Base-by-base conservation (phyloP, 306 rosid species). In the Medicago lupulina region DNA sequence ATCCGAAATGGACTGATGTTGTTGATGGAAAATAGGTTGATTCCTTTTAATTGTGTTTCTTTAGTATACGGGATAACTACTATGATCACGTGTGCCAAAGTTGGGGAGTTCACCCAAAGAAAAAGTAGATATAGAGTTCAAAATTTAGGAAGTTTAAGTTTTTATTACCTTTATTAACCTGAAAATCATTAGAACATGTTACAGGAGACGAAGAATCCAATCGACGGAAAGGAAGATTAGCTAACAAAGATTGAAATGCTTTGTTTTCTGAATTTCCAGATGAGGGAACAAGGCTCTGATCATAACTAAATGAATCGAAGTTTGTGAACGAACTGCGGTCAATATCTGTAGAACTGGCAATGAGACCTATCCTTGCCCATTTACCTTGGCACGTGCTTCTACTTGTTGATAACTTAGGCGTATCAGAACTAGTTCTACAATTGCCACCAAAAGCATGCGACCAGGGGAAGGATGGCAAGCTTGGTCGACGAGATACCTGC, bases 391-490 rank as follows among this genome's bases (percentile, higher is more conserved):
- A 96, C 4, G 81, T 78, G 67, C 88, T 82, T 86, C 82, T 90
- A 83, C 82, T 89, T 57, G 93, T 71, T 55, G 98, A 85, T 62
- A 83, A 78, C 82, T 89, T 96, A 73, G 81, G 85, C 17, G 87
- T 70, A 74, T 96, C 99, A 13, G 91, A 88, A 87, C 79, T 92
- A 70, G 84, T 77, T 88, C 96, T 89, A 85, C 85, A 88, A 75
- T 90, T 88, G 55, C 96, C 91, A 71, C 81, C 90, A 63, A 87
- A 90, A 77, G 88, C 69, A 80, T 96, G 91, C 49, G 98, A 96
- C 99, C 99, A 96, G 39, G 87, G 87, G 86, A 92, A 90, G 51
- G 97, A 83, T 12, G 92, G 89, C 87, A 96, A 89, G 88, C 91
- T 90, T 46, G 87, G 86, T 49, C 87, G 84, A 64, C 92, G 92